Percentiles rank a stretch among this genome's conserved stretches.
Conservation (phyloP, 352 stramenopile genomes). For the Globisporangium iwayamae region DNA sequence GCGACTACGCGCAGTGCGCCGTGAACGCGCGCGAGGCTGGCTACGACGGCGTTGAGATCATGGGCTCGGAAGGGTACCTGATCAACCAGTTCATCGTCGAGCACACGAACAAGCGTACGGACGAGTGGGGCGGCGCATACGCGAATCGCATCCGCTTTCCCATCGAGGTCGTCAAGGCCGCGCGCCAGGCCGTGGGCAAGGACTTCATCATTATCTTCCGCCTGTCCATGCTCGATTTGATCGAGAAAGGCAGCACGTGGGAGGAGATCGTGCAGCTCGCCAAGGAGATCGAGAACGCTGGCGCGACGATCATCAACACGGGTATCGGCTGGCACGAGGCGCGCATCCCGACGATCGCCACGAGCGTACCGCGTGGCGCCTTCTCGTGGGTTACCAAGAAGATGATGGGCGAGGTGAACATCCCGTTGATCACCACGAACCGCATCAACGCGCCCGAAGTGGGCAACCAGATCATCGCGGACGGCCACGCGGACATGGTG, state of each 20-base stretch:
- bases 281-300: slow-evolving; percentile 88
- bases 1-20: slow-evolving; percentile 91
- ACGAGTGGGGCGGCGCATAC: slow-evolving; percentile 94
- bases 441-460: slow-evolving; percentile 95
- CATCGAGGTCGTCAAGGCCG: slow-evolving; percentile 92
- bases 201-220: slow-evolving; percentile 99
- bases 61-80: slow-evolving; percentile 98
- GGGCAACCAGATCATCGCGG: slow-evolving; percentile 86
- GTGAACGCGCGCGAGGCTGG: slow-evolving; percentile 85
- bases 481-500: slow-evolving; percentile 85
- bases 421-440: slow-evolving; percentile 96
- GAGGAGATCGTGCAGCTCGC: slow-evolving; percentile 90
- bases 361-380: slow-evolving; percentile 91
- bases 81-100: slow-evolving; percentile 98
- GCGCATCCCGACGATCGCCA: slow-evolving; percentile 96
- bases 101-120: slow-evolving; percentile 93
- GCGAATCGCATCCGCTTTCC: slow-evolving; percentile 93
- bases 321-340: slow-evolving; percentile 98
- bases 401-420: slow-evolving; percentile 80
- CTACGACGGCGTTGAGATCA: slow-evolving; percentile 98
- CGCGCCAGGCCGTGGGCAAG: slow-evolving; percentile 82
- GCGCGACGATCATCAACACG: slow-evolving; percentile 97
- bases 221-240: slow-evolving; percentile 95
- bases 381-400: slow-evolving; percentile 95
- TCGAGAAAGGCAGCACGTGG: slow-evolving; percentile 87